A percentile compares a stretch with the other conserved stretches of the same genome.
Conservation (phyloP, 1,284 basidiomycete genomes). For the Sporisorium scitamineum region DNA sequence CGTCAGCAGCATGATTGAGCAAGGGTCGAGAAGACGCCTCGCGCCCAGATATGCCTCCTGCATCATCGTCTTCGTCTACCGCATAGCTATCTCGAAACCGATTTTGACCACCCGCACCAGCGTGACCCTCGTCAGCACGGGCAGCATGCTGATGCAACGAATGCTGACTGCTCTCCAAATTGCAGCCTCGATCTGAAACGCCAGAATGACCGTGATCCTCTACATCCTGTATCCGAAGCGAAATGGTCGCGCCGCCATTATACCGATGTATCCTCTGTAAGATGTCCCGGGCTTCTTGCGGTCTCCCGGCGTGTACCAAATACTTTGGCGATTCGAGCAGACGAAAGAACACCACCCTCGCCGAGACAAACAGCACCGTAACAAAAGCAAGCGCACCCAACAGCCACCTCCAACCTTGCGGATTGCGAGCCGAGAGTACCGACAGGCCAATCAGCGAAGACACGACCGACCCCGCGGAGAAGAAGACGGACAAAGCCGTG, state of each 20-base stretch:
- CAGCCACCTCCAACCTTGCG: conserved; percentile 51
- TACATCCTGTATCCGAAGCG: conserved; percentile 51
- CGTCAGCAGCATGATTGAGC: background rate
- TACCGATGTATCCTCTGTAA: conserved; percentile 56
- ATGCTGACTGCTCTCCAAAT: conserved; percentile 24
- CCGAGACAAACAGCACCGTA: conserved; percentile 86
- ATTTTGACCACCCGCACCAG: background rate
- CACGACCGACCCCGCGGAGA: conserved; percentile 56
- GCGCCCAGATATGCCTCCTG: background rate
- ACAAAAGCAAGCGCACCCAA: conserved; percentile 39
- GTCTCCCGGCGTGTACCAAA: conserved; percentile 52
- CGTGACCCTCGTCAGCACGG: background rate
- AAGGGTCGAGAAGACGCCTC: conserved; percentile 13
- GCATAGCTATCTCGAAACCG: conserved; percentile 1
- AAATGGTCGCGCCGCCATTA: conserved; percentile 45
- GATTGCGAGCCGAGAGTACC: conserved; percentile 42
- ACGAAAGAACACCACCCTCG: conserved; percentile 85
- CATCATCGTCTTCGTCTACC: conserved; percentile 8
- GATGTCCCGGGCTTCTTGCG: conserved; percentile 56
- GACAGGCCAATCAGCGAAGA: conserved; percentile 43
- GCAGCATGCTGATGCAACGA: conserved; percentile 15
- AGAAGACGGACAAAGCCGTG: conserved; percentile 91
- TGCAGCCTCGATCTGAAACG: background rate
- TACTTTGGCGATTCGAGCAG: conserved; percentile 85
- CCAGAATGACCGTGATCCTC: conserved; percentile 16